Percentiles rank a stretch among this genome's conserved stretches.
These are phyloP conservation scores for Citeromyces nyonsensis DNA, from an alignment of 805 yeast genomes.

Conservation along the genomic window DNA sequence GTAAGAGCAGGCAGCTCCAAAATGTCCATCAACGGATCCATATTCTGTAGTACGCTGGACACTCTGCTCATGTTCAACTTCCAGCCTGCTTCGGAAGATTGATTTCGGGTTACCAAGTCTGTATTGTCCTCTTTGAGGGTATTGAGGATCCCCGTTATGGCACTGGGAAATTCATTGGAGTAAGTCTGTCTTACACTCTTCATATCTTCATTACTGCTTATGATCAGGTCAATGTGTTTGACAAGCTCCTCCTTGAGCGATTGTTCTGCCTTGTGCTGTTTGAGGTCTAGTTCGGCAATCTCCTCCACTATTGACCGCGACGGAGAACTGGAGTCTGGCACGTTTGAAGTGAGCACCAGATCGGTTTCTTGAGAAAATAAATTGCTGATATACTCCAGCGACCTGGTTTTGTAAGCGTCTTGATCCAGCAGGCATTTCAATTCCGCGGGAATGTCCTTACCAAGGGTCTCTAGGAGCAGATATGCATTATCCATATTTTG, in stretches of 20 bases:
- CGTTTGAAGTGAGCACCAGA: conserved; percentile 9
- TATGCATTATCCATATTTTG: conserved; percentile 6
- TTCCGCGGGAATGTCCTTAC: conserved; percentile 11
- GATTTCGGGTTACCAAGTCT: neutral
- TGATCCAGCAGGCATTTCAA: conserved; percentile 12
- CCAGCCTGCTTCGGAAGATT: neutral
- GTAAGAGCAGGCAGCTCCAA: conserved; percentile 76
- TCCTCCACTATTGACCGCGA: conserved; percentile 39
- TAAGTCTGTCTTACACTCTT: neutral
- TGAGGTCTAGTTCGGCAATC: conserved; percentile 56
- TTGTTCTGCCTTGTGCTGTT: conserved; percentile 17
- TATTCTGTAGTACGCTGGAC: conserved; percentile 33
- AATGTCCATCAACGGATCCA: conserved; percentile 62
- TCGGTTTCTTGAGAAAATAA: conserved; percentile 33
- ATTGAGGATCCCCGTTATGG: neutral
- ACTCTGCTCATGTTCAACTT: conserved; percentile 1
- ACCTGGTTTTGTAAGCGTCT: conserved; percentile 17
- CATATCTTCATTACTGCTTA: conserved; percentile 2
- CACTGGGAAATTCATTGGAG: neutral
- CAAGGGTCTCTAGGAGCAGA: conserved; percentile 19
- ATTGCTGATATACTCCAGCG: conserved; percentile 16
- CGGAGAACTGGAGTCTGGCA: conserved; percentile 6
- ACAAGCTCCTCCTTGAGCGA: conserved; percentile 11
- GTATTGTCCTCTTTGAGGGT: neutral
- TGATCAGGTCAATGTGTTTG: conserved; percentile 18